These are phyloP conservation scores for Chaetoceros muelleri DNA, from an alignment of 108 stramenopile genomes.

Conservation along the genomic window DNA sequence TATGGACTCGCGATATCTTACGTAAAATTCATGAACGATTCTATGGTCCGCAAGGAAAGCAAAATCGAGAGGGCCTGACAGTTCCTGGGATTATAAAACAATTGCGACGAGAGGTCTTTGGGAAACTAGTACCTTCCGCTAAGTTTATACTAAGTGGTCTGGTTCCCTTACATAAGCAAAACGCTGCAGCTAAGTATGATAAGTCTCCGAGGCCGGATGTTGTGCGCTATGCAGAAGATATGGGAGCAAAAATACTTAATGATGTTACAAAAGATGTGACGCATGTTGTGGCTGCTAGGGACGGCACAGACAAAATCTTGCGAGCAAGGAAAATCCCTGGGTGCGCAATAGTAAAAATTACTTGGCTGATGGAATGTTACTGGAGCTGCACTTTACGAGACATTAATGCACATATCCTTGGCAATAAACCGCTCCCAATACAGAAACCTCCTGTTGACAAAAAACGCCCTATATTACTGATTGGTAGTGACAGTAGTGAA, in stretches of 20 bases:
- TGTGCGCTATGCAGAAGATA: conserved; percentile 62
- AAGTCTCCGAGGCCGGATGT: conserved; percentile 38
- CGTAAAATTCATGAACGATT: conserved; percentile 46
- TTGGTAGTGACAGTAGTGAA: background rate
- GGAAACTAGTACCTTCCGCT: conserved; percentile 12
- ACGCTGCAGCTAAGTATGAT: conserved; percentile 1
- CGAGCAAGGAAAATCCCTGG: conserved; percentile 53
- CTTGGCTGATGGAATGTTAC: conserved; percentile 80
- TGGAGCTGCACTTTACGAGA: conserved; percentile 55
- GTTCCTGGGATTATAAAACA: conserved; percentile 46
- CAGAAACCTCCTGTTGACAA: background rate
- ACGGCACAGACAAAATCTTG: conserved; percentile 64
- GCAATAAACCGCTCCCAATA: too few relatives aligned
- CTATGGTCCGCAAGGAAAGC: conserved; percentile 30
- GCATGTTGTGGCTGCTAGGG: conserved; percentile 69
- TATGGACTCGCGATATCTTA: conserved; percentile 61
- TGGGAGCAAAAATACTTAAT: conserved; percentile 55
- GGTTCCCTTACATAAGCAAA: conserved; percentile 56
- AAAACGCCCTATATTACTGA: background rate
- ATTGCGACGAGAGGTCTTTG: conserved; percentile 47
- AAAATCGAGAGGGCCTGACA: conserved; percentile 16
- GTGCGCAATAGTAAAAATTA: conserved; percentile 46
- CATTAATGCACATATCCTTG: conserved; percentile 19
- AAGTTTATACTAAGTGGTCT: conserved; percentile 65
- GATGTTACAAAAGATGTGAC: conserved; percentile 34